A percentile compares a stretch with the other conserved stretches of the same genome.
These are phyloP conservation scores for Puya raimondii DNA, from an alignment of 176 grass and related monocot species.

Conservation along the genomic window DNA sequence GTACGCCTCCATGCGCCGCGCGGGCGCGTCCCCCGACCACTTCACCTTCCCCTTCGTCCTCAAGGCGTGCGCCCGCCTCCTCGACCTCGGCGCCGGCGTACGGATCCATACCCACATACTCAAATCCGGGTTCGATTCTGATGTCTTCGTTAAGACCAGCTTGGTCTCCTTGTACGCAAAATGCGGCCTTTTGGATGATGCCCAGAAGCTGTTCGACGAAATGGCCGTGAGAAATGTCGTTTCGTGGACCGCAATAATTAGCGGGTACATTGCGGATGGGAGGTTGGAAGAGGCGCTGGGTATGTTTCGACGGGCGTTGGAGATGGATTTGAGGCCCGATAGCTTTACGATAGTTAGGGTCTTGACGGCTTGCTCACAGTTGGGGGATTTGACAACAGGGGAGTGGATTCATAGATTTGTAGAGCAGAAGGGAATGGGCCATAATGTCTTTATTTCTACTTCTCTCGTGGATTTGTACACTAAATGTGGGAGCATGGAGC, in stretches of 20 bases:
- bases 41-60: slow-evolving; percentile 47
- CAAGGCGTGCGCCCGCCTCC: slow-evolving; percentile 51
- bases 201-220: slow-evolving; percentile 51
- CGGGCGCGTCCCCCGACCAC: slow-evolving; percentile 23
- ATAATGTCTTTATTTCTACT: slow-evolving; percentile 38
- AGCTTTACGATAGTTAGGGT: slow-evolving; percentile 40
- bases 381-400: slow-evolving; percentile 28
- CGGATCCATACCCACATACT: slow-evolving; percentile 41
- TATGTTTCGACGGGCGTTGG: slow-evolving; percentile 12
- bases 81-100: slow-evolving; percentile 16
- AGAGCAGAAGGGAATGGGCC: slow-evolving; percentile 13
- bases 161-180: slow-evolving; percentile 36
- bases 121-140: slow-evolving; percentile 35
- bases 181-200: slow-evolving; percentile 25
- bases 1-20: slow-evolving; percentile 22
- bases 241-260: slow-evolving; percentile 61
- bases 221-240: slow-evolving; percentile 34
- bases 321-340: slow-evolving; percentile 30
- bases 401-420: slow-evolving; percentile 28
- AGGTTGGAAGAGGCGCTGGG: slow-evolving; percentile 9
- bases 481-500: slow-evolving; percentile 47
- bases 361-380: slow-evolving; percentile 37
- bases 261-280: slow-evolving; percentile 32
- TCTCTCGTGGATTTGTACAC: slow-evolving; percentile 42
- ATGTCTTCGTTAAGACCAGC: slow-evolving; percentile 45